phyloP scores from a whole-genome alignment of 805 yeast genomes.

The Candida verbasci region DNA sequence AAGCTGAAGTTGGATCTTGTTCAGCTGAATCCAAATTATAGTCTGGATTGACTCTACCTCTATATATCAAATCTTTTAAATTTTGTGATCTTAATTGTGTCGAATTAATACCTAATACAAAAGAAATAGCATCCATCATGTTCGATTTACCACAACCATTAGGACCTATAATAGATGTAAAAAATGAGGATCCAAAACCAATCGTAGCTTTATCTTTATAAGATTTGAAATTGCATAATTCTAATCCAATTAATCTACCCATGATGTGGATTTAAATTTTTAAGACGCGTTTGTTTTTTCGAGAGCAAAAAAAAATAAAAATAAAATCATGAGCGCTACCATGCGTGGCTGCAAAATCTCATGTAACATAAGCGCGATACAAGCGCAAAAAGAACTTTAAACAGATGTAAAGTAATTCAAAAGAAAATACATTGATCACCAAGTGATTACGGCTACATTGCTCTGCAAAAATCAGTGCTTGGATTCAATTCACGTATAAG shows the following conservation, averaged over 20 bases:
- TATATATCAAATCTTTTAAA: constrained; percentile 72
- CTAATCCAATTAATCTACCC: constrained; percentile 82
- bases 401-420: no score
- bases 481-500: no score
- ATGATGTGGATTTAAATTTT: constrained; percentile 28
- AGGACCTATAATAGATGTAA: constrained; percentile 95
- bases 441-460: no score
- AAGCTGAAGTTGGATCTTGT: constrained; percentile 52
- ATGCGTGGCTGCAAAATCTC: no score
- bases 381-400: no score
- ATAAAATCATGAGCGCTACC: no score
- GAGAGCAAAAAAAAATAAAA: no score
- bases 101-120: constrained; percentile 82
- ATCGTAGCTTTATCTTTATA: constrained; percentile 72
- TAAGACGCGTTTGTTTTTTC: constrained; percentile 5
- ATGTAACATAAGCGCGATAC: no score
- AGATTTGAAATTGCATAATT: constrained; percentile 84
- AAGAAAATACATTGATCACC: no score
- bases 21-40: constrained; percentile 14
- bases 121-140: constrained; percentile 95
- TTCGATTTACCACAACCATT: constrained; percentile 98
- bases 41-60: constrained; percentile 43
- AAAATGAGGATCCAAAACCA: constrained; percentile 78
- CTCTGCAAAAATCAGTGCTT: no score
- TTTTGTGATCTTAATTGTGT: constrained; percentile 70